Conservation (phyloP, 768 basidiomycete species). For the Rhodotorula diobovata region DNA sequence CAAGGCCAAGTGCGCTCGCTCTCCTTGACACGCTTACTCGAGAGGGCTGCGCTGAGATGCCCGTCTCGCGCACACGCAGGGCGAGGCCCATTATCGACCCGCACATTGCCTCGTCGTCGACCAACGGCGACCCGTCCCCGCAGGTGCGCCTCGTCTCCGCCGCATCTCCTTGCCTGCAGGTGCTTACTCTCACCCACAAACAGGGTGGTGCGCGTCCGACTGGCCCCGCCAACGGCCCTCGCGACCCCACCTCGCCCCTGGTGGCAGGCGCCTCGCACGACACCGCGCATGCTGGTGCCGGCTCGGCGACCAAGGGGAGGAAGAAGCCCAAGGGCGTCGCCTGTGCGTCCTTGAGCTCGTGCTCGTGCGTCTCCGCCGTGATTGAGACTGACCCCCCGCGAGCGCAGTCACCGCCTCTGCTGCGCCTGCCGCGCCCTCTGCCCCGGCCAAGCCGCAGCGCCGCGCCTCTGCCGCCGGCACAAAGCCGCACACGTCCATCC, state of each 20-base stretch:
- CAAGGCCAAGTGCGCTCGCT: slow-evolving; percentile 9
- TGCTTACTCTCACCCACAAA: too few relatives aligned
- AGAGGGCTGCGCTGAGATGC: too few relatives aligned
- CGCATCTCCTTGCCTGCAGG: too few relatives aligned
- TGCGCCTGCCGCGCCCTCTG: not conserved
- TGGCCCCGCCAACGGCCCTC: too few relatives aligned
- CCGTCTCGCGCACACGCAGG: not conserved
- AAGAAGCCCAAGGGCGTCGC: not conserved
- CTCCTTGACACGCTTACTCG: not conserved
- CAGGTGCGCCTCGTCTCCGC: not conserved
- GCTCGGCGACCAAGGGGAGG: not conserved
- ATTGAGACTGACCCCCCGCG: too few relatives aligned
- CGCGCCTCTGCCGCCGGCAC: not conserved
- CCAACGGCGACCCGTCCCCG: not conserved
- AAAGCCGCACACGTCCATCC: not conserved
- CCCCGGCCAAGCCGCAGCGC: not conserved
- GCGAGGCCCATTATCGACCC: not conserved
- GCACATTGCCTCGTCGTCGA: slow-evolving; percentile 3
- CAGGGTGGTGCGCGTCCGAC: not conserved
- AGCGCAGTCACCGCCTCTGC: not conserved
- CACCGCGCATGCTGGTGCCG: too few relatives aligned
- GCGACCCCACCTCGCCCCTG: not conserved
- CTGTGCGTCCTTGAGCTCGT: not conserved
- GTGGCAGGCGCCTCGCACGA: not conserved
- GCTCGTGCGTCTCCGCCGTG: too few relatives aligned